Evolutionary conservation across 1,139 yeast species (phyloP).

Genomic region (Yarrowia galli): DNA sequence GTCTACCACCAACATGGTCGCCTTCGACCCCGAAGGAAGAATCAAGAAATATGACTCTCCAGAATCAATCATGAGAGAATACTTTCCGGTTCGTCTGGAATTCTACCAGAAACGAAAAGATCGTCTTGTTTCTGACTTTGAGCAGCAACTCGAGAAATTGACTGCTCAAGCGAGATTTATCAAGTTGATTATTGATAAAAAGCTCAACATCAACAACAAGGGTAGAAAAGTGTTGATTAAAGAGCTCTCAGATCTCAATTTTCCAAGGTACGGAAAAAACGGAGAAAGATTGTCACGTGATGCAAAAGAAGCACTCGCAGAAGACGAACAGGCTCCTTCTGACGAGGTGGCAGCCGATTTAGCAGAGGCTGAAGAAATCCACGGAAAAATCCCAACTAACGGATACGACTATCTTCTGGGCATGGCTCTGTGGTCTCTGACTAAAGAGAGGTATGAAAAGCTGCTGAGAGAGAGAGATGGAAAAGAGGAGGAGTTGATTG

Average conservation of each 20-base stretch:
- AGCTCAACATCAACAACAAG: constrained; percentile 74
- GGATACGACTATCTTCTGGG: constrained; percentile 58
- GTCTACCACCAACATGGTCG: constrained; percentile 87
- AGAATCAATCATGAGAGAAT: constrained; percentile 81
- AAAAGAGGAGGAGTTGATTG: constrained; percentile 75
- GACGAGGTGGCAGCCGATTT: constrained; percentile 50
- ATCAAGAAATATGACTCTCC: constrained; percentile 81
- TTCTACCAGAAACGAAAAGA: constrained; percentile 93
- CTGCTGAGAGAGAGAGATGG: constrained; percentile 73
- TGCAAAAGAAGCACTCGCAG: constrained; percentile 51
- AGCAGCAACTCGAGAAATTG: constrained; percentile 75
- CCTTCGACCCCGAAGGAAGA: constrained; percentile 91
- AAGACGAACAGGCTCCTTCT: constrained; percentile 42
- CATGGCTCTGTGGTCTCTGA: constrained; percentile 94
- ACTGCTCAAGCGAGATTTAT: constrained; percentile 90
- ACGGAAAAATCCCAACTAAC: constrained; percentile 49
- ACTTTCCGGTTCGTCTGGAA: constrained; percentile 84
- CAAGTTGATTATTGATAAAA: constrained; percentile 82
- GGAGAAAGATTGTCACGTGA: constrained; percentile 55
- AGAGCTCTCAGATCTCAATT: constrained; percentile 67
- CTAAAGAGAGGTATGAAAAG: constrained; percentile 85
- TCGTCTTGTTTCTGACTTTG: constrained; percentile 69
- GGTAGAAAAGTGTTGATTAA: constrained; percentile 69
- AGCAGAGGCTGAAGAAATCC: constrained; percentile 52
- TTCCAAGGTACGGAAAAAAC: constrained; percentile 76